A percentile compares a stretch with the other conserved stretches of the same genome.
These are phyloP conservation scores for Trichoderma sp. DNA, from an alignment of 2,329 filamentous ascomycete species.

Conservation along the genomic window DNA sequence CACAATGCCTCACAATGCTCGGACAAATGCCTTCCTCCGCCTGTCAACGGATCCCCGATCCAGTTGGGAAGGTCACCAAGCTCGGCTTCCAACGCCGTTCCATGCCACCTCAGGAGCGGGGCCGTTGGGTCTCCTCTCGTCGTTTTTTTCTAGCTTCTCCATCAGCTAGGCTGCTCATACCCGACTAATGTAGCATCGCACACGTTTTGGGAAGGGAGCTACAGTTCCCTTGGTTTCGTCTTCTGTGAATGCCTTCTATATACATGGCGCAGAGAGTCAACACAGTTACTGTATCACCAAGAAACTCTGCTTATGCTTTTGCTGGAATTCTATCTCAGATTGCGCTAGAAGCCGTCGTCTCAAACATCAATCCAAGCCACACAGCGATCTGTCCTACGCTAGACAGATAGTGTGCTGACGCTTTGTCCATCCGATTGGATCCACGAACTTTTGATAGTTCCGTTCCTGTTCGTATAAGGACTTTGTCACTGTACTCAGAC, in stretches of 20 bases:
- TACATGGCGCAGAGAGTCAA: background rate
- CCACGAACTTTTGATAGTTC: background rate
- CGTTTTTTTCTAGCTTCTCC: background rate
- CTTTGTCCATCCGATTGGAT: background rate
- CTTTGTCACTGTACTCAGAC: background rate
- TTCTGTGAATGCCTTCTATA: background rate
- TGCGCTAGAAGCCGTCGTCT: background rate
- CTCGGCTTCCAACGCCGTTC: slow-evolving; percentile 1
- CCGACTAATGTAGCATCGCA: background rate
- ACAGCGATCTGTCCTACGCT: background rate
- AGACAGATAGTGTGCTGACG: background rate
- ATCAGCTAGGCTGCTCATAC: background rate
- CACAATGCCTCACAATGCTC: background rate
- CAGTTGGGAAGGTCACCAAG: slow-evolving; percentile 6
- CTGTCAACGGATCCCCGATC: background rate
- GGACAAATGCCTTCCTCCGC: background rate
- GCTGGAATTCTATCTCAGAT: background rate
- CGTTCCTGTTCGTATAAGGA: background rate
- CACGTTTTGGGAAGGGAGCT: background rate
- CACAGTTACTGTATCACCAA: background rate
- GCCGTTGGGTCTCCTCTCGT: background rate
- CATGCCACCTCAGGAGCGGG: background rate
- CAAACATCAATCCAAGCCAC: background rate
- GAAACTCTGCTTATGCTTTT: background rate
- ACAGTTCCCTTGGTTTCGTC: background rate